phyloP scores from a whole-genome alignment of 805 yeast genomes.

The Wickerhamomyces hampshirensis region DNA sequence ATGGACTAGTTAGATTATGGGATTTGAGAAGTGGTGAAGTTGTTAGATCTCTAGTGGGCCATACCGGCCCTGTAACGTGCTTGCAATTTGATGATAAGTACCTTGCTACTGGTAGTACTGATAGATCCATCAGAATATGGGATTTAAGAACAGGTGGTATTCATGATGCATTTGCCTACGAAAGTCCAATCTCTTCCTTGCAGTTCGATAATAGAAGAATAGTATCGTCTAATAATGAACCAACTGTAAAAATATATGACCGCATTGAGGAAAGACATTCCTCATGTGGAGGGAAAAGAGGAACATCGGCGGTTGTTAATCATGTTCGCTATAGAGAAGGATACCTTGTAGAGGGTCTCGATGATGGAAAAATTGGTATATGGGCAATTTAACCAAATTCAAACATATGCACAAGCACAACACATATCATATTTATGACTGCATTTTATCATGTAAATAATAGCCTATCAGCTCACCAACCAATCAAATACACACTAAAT shows the following conservation, averaged over 20 bases:
- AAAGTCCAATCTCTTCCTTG: constrained; percentile 47
- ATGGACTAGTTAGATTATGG: constrained; percentile 73
- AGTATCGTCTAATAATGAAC: constrained; percentile 47
- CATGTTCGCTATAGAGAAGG: constrained; percentile 54
- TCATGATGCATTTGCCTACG: constrained; percentile 57
- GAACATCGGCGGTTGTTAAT: constrained; percentile 29
- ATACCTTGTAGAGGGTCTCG: constrained; percentile 60
- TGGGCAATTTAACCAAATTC: constrained; percentile 46
- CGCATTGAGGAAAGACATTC: constrained; percentile 49
- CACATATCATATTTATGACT: constrained; percentile 1
- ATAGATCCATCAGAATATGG: constrained; percentile 65
- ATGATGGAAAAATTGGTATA: constrained; percentile 53
- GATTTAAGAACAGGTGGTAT: constrained; percentile 66
- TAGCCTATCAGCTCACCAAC: too few species aligned
- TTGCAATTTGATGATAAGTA: constrained; percentile 65
- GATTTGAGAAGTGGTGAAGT: constrained; percentile 69
- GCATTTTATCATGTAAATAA: too few species aligned
- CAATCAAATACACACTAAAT: too few species aligned
- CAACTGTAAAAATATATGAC: constrained; percentile 52
- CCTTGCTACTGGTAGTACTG: constrained; percentile 59
- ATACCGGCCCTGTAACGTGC: constrained; percentile 62
- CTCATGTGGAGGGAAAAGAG: constrained; percentile 41
- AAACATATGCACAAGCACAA: constrained; percentile 1
- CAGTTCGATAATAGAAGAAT: constrained; percentile 57
- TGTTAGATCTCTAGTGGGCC: constrained; percentile 57